phyloP scores from a whole-genome alignment of 2,329 filamentous ascomycete species.

The Verticillium nonalfalfae region DNA sequence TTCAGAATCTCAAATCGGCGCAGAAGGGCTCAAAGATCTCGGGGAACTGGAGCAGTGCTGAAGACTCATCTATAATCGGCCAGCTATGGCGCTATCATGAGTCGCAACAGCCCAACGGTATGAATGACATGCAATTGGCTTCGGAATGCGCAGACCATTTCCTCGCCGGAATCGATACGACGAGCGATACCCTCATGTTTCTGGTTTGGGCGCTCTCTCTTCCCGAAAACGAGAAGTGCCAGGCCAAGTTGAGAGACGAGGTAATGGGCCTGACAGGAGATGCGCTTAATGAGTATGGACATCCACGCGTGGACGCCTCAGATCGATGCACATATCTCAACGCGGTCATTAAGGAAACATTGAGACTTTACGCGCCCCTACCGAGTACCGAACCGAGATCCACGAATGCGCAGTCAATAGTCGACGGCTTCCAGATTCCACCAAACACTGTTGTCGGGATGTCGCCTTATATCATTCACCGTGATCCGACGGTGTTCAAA shows the following conservation, averaged over 20 bases:
- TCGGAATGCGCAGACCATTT: slow-evolving; percentile 48
- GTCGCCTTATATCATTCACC: slow-evolving; percentile 18
- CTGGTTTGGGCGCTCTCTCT: slow-evolving; percentile 41
- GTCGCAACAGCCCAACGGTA: slow-evolving; percentile 14
- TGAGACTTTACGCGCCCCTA: slow-evolving; percentile 42
- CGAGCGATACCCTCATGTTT: slow-evolving; percentile 45
- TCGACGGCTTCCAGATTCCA: slow-evolving; percentile 18
- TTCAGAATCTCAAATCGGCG: slow-evolving; percentile 11
- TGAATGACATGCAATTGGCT: slow-evolving; percentile 39
- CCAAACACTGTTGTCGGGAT: slow-evolving; percentile 18
- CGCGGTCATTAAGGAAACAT: slow-evolving; percentile 42
- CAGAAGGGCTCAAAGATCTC: slow-evolving; percentile 2
- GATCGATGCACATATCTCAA: slow-evolving; percentile 36
- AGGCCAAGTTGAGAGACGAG: slow-evolving; percentile 35
- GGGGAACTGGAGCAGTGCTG: not conserved
- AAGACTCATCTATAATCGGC: slow-evolving; percentile 25
- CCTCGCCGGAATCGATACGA: slow-evolving; percentile 46
- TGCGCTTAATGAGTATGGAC: slow-evolving; percentile 12
- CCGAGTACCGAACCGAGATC: slow-evolving; percentile 44
- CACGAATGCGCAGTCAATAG: slow-evolving; percentile 5
- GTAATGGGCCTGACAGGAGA: slow-evolving; percentile 14
- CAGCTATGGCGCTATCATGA: slow-evolving; percentile 27
- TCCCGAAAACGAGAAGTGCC: slow-evolving; percentile 31
- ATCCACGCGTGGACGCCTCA: slow-evolving; percentile 24
- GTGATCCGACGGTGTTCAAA: slow-evolving; percentile 16